Percentiles rank a stretch among this genome's conserved stretches.
phyloP scores from a whole-genome alignment of 2,329 filamentous ascomycete species.

The Cladosporium sp. region DNA sequence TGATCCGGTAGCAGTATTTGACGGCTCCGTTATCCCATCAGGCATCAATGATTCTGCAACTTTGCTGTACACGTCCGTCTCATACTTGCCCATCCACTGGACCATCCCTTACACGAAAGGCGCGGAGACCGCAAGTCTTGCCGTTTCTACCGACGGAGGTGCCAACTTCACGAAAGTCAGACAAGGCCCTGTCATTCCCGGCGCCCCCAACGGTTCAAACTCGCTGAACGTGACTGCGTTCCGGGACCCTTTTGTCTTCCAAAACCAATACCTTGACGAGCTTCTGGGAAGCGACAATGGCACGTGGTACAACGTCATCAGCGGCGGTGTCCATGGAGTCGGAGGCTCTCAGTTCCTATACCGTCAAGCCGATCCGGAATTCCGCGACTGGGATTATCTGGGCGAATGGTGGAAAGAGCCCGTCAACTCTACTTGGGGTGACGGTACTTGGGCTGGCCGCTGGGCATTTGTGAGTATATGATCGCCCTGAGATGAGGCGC shows the following conservation, averaged over 20 bases:
- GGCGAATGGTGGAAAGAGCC: conserved; percentile 46
- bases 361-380: conserved; percentile 41
- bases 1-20: conserved; percentile 50
- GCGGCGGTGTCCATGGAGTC: conserved; percentile 41
- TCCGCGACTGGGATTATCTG: conserved; percentile 44
- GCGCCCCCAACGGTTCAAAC: conserved; percentile 41
- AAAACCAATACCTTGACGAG: conserved; percentile 42
- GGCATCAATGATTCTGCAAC: conserved; percentile 50
- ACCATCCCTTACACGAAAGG: conserved; percentile 50
- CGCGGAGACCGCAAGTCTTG: conserved; percentile 50
- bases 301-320: conserved; percentile 44
- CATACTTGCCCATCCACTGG: conserved; percentile 50
- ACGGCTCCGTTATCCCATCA: conserved; percentile 48
- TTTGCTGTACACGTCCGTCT: conserved; percentile 50
- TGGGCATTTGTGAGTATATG: conserved; percentile 33
- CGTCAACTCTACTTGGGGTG: conserved; percentile 27
- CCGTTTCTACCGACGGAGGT: conserved; percentile 35
- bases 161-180: conserved; percentile 45
- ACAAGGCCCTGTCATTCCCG: conserved; percentile 43
- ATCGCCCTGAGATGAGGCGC: neutral
- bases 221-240: conserved; percentile 45
- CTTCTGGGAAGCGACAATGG: conserved; percentile 39
- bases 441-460: conserved; percentile 30
- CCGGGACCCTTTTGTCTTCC: conserved; percentile 48
- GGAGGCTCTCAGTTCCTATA: conserved; percentile 47